Evolutionary conservation across 1,139 yeast genomes (phyloP).

Genomic region (Geotrichum candidum): DNA sequence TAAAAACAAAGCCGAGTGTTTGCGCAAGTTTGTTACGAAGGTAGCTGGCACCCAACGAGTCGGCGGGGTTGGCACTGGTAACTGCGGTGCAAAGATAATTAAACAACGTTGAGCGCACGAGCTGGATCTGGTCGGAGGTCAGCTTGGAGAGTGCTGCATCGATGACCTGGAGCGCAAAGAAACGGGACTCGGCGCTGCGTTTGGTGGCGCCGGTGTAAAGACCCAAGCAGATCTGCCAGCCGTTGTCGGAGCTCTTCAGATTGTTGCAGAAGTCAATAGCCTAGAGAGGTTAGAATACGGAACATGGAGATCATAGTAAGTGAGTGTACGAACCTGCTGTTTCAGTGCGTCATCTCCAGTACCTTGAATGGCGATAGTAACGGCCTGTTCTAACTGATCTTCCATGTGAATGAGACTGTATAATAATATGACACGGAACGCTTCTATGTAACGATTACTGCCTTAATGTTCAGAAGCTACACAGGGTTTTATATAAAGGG

Average conservation of each 20-base stretch:
- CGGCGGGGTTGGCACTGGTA: slow-evolving; percentile 5
- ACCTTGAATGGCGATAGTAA: slow-evolving; percentile 77
- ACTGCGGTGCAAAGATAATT: slow-evolving; percentile 30
- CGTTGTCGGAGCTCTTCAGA: slow-evolving; percentile 67
- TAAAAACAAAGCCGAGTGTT: slow-evolving; percentile 63
- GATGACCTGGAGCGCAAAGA: slow-evolving; percentile 77
- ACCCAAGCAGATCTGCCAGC: slow-evolving; percentile 71
- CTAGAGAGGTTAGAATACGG: slow-evolving; percentile 21
- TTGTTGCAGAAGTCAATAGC: slow-evolving; percentile 77
- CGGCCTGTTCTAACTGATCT: slow-evolving; percentile 87
- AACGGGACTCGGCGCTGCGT: slow-evolving; percentile 42
- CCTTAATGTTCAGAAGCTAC: neutral
- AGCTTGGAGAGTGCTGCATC: slow-evolving; percentile 56
- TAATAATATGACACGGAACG: neutral
- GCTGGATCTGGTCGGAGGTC: slow-evolving; percentile 42
- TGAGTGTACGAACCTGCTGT: slow-evolving; percentile 44
- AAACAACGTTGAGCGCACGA: slow-evolving; percentile 46
- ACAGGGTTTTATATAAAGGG: neutral
- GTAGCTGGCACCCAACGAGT: slow-evolving; percentile 48
- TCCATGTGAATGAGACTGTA: slow-evolving; percentile 48
- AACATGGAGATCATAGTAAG: neutral
- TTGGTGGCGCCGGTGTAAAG: slow-evolving; percentile 44
- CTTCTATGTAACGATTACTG: neutral
- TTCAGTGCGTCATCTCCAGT: slow-evolving; percentile 61
- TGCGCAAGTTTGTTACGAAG: slow-evolving; percentile 77